These are phyloP conservation scores for Cerioporus squamosus DNA, from an alignment of 1,284 basidiomycete species.

Conservation along the genomic window DNA sequence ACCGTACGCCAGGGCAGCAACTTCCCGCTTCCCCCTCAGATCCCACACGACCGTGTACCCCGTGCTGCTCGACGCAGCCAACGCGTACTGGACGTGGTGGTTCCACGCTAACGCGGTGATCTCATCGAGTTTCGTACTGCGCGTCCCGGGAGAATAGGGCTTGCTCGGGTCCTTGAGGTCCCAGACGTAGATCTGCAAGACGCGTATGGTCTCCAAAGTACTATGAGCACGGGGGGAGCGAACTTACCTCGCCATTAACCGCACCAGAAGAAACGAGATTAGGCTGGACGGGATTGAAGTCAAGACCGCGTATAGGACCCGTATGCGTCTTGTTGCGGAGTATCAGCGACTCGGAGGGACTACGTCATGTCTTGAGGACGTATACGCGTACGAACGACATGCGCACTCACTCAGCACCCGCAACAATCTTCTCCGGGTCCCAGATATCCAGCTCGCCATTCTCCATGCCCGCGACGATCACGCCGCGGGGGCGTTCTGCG, in stretches of 20 bases:
- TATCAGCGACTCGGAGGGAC: conserved; percentile 74
- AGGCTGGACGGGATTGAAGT: conserved; percentile 92
- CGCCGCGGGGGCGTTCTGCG: conserved; percentile 69
- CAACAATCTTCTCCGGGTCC: conserved; percentile 88
- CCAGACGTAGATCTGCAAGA: conserved; percentile 77
- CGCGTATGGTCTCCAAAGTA: too few relatives aligned
- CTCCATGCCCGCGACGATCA: conserved; percentile 96
- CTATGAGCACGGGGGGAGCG: too few relatives aligned
- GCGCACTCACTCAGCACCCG: conserved; percentile 66
- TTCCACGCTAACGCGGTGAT: conserved; percentile 98
- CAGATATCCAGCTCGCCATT: conserved; percentile 95
- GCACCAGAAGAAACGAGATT: conserved; percentile 93
- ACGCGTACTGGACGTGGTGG: conserved; percentile 90
- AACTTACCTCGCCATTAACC: conserved; percentile 82
- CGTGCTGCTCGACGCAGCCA: conserved; percentile 92
- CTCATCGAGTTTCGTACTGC: conserved; percentile 91
- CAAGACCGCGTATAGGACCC: conserved; percentile 91
- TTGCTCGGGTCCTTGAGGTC: conserved; percentile 82
- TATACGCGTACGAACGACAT: conserved; percentile 11
- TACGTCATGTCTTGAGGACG: conserved; percentile 32
- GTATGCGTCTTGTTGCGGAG: conserved; percentile 88
- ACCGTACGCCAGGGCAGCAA: conserved; percentile 91
- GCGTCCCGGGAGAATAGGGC: conserved; percentile 83
- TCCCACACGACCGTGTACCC: conserved; percentile 99
- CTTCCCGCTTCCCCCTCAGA: conserved; percentile 90